Base-by-base conservation (phyloP, 331 rosid species). In the Cucumis variabilis region DNA sequence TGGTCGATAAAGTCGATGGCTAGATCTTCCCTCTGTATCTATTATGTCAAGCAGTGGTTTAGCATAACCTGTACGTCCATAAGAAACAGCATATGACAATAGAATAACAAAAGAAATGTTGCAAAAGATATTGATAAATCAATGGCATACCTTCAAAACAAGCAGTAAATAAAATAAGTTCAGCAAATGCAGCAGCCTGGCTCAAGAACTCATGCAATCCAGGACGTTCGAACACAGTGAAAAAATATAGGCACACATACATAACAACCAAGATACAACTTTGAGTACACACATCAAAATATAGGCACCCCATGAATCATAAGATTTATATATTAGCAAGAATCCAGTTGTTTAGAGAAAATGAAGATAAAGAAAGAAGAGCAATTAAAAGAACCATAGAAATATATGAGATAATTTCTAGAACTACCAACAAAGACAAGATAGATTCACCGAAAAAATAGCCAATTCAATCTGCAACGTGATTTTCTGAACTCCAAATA, bases 41-140 rank as follows among this genome's bases (percentile, higher is more conserved):
- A 97, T 95, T 89, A 88, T 92, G 90, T 95, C 98, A 86, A 97
- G 98, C 83, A 97, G 96, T 46, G 98, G 99, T 85, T 94, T 94
- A 44, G 98, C 99, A 91, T 97, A 97, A 75, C 96, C 99, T 97
- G 94, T 70, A 55, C 9, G 13, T 53, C 8, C 11, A 15, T 5
- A 23, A 41, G 19, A 75, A 13, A 50, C 0, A n/a, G n/a, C n/a
- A n/a, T n/a, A n/a, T n/a, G n/a, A n/a, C n/a, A n/a, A n/a, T n/a
- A n/a, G n/a, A n/a, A n/a, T n/a, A n/a, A n/a, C n/a, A n/a, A n/a
- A n/a, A n/a, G n/a, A n/a, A n/a, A n/a, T n/a, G n/a, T n/a, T n/a
- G n/a, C n/a, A n/a, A n/a, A n/a, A n/a, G n/a, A n/a, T n/a, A n/a
- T n/a, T n/a, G n/a, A n/a, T n/a, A n/a, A n/a, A n/a, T n/a, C n/a